Percentiles rank a stretch among this genome's conserved stretches.
Evolutionary conservation across 2,329 filamentous ascomycete species (phyloP).

Genomic region (Nothophoma quercina): DNA sequence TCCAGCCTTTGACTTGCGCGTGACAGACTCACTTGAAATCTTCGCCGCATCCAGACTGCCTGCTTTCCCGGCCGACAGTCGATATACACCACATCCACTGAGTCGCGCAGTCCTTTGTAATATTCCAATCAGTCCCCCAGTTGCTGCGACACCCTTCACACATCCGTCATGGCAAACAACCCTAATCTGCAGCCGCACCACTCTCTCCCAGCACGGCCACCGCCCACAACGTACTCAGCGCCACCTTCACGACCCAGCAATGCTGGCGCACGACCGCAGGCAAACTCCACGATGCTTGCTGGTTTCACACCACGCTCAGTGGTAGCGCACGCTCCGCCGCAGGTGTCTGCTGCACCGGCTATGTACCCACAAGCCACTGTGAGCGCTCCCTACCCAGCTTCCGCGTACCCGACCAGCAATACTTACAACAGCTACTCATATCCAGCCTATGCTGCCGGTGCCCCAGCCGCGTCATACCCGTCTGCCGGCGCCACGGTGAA

Average conservation of each 20-base stretch:
- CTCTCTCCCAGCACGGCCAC: conserved; percentile 81
- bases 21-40: conserved; percentile 7
- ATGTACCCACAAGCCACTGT: conserved; percentile 52
- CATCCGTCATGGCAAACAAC: conserved; percentile 28
- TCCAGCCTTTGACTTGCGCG: conserved; percentile 13
- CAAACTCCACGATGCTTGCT: conserved; percentile 53
- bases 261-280: conserved; percentile 37
- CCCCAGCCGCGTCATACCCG: conserved; percentile 30
- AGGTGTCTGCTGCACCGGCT: conserved; percentile 49
- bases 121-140: conserved; percentile 7
- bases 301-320: conserved; percentile 69
- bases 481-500: conserved; percentile 31
- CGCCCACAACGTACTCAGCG: conserved; percentile 64
- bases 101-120: conserved; percentile 11
- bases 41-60: conserved; percentile 13
- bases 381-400: conserved; percentile 50
- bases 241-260: conserved; percentile 62
- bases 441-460: conserved; percentile 64
- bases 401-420: conserved; percentile 51
- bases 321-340: conserved; percentile 41
- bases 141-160: conserved; percentile 10
- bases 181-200: conserved; percentile 53
- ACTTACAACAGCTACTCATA: conserved; percentile 74
- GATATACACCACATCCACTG: conserved; percentile 6
- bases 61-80: conserved; percentile 19